phyloP scores from a whole-genome alignment of 768 basidiomycete genomes.

The Coprinopsis marcescibilis region DNA sequence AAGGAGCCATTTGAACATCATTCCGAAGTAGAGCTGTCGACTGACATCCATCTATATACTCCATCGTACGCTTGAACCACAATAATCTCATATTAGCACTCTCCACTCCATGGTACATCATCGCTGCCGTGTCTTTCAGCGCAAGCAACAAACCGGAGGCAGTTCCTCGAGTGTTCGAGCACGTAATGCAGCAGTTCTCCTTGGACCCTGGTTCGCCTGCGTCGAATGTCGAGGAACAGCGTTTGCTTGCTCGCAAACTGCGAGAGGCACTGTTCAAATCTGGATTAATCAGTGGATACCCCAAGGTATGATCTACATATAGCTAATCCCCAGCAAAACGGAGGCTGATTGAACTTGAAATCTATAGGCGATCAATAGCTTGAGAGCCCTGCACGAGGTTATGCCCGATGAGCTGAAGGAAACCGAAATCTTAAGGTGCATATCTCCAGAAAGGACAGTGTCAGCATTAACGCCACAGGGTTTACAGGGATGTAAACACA shows the following conservation, averaged over 20 bases:
- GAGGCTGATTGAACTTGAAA: background rate
- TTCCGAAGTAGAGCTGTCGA: too few relatives aligned
- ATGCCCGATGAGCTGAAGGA: conserved; percentile 51
- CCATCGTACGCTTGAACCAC: too few relatives aligned
- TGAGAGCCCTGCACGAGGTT: conserved; percentile 43
- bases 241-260: conserved; percentile 46
- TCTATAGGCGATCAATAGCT: conserved; percentile 52
- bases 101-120: conserved; percentile 53
- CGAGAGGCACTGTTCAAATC: conserved; percentile 60
- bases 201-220: background rate
- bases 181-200: conserved; percentile 27
- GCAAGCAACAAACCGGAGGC: conserved; percentile 56
- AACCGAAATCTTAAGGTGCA: conserved; percentile 39
- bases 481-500: conserved; percentile 32
- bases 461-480: too few relatives aligned
- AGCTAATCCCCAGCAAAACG: background rate
- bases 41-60: too few relatives aligned
- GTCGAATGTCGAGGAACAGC: conserved; percentile 27
- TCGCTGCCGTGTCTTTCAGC: conserved; percentile 51
- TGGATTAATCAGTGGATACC: conserved; percentile 51
- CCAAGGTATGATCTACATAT: conserved; percentile 35
- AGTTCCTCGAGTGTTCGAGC: conserved; percentile 48
- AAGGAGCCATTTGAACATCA: too few relatives aligned
- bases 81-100: too few relatives aligned
- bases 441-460: too few relatives aligned